Conservation (phyloP, 2,329 filamentous ascomycete genomes). For the Hymenoscyphus occultus region DNA sequence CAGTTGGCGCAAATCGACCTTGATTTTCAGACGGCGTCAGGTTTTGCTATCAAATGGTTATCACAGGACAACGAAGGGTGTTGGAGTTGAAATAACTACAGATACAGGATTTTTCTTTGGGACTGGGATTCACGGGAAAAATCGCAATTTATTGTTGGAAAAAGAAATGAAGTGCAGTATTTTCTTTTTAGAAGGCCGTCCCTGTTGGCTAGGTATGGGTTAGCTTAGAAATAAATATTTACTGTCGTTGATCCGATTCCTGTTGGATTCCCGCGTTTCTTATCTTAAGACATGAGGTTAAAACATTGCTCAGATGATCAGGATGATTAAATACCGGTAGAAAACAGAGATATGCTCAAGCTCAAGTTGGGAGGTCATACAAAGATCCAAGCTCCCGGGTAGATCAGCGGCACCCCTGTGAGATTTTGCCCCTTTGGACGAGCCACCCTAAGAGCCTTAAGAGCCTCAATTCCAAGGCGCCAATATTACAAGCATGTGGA, state of each 20-base stretch:
- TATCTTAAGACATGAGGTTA: slow-evolving; percentile 14
- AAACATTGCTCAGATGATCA: slow-evolving; percentile 17
- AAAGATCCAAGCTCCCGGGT: slow-evolving; percentile 13
- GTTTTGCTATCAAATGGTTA: slow-evolving; percentile 27
- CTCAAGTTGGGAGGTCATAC: slow-evolving; percentile 8
- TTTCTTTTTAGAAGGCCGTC: not conserved
- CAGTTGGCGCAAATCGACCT: slow-evolving; percentile 31
- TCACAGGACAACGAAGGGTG: slow-evolving; percentile 31
- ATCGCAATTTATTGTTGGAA: not conserved
- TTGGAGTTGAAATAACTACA: slow-evolving; percentile 27
- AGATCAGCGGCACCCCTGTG: slow-evolving; percentile 8
- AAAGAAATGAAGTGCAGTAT: not conserved
- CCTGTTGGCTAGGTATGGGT: not conserved
- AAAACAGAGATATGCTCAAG: not conserved
- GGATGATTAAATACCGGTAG: not conserved
- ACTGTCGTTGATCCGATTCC: not conserved
- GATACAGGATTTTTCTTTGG: slow-evolving; percentile 1
- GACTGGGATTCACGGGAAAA: not conserved
- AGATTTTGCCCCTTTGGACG: not conserved
- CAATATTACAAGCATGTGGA: not conserved
- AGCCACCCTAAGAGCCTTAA: not conserved
- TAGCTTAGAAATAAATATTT: not conserved
- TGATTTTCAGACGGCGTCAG: slow-evolving; percentile 31
- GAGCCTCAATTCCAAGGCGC: not conserved
- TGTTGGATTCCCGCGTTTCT: not conserved